phyloP scores from a whole-genome alignment of 2,329 filamentous ascomycete genomes.

The Alternaria rosae region DNA sequence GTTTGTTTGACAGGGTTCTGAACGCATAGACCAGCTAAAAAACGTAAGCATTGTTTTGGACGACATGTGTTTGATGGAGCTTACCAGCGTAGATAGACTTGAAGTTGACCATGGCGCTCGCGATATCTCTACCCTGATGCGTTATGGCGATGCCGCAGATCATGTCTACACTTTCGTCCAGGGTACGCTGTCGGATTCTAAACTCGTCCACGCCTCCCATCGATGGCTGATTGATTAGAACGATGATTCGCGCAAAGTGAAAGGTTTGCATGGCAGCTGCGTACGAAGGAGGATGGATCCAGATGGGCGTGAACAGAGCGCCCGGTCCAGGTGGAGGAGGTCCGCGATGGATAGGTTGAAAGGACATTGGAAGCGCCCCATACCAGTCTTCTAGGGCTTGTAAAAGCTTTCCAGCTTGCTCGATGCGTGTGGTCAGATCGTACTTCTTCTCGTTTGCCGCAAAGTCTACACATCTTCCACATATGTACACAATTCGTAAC shows the following conservation, averaged over 20 bases:
- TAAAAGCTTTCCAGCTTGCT: slow-evolving; percentile 56
- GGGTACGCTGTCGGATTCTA: slow-evolving; percentile 52
- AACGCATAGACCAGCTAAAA: slow-evolving; percentile 40
- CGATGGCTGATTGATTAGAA: slow-evolving; percentile 62
- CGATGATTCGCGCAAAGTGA: slow-evolving; percentile 61
- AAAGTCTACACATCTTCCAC: slow-evolving; percentile 66
- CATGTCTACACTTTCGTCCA: slow-evolving; percentile 57
- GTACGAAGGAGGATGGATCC: slow-evolving; percentile 42
- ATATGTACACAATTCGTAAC: slow-evolving; percentile 61
- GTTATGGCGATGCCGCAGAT: slow-evolving; percentile 61
- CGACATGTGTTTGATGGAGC: not conserved
- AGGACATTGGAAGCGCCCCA: slow-evolving; percentile 54
- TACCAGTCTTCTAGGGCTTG: slow-evolving; percentile 62
- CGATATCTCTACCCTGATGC: slow-evolving; percentile 34
- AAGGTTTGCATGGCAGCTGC: slow-evolving; percentile 61
- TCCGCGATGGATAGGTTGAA: slow-evolving; percentile 51
- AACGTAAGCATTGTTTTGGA: slow-evolving; percentile 3
- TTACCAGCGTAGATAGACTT: slow-evolving; percentile 43
- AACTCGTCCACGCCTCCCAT: slow-evolving; percentile 60
- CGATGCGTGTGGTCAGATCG: slow-evolving; percentile 55
- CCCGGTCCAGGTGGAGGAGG: slow-evolving; percentile 17
- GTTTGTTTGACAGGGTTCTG: slow-evolving; percentile 37
- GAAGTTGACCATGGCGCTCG: slow-evolving; percentile 38
- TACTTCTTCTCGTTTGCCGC: slow-evolving; percentile 60
- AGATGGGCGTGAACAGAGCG: slow-evolving; percentile 30